A percentile compares a stretch with the other conserved stretches of the same genome.
phyloP scores from a whole-genome alignment of 331 rosid species.

The Rosa hybrid region DNA sequence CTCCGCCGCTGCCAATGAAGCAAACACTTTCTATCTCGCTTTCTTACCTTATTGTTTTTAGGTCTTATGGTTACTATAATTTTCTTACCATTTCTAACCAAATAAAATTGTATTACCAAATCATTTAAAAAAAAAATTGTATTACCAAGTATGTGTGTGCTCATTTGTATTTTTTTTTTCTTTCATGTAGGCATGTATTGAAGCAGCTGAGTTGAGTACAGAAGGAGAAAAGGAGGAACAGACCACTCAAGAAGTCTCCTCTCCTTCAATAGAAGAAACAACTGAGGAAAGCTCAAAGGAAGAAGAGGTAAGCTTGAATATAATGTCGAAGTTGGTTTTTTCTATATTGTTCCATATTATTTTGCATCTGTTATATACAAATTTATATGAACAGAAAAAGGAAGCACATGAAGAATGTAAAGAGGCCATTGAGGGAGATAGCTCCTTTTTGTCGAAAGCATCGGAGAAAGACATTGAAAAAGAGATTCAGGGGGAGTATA shows the following conservation, averaged over 20 bases:
- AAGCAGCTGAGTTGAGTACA: slow-evolving; percentile 18
- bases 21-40: neutral
- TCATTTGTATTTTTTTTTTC: too few relatives aligned
- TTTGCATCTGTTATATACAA: neutral
- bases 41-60: neutral
- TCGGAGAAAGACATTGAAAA: slow-evolving; percentile 12
- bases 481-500: slow-evolving; percentile 6
- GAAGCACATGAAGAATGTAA: slow-evolving; percentile 16
- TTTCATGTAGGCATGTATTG: slow-evolving; percentile 15
- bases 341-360: neutral
- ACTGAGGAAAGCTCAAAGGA: slow-evolving; percentile 21
- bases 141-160: neutral
- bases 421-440: slow-evolving; percentile 11
- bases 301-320: neutral
- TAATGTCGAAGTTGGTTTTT: slow-evolving; percentile 1
- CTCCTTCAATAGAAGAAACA: slow-evolving; percentile 13
- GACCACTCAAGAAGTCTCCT: slow-evolving; percentile 16
- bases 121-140: too few relatives aligned
- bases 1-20: neutral
- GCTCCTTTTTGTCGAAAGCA: too few relatives aligned
- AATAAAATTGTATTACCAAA: neutral
- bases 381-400: slow-evolving; percentile 2
- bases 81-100: too few relatives aligned
- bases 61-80: neutral
- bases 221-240: slow-evolving; percentile 25